Evolutionary conservation across 1,284 basidiomycete species (phyloP).

Genomic region (Boletus chippewaensis): DNA sequence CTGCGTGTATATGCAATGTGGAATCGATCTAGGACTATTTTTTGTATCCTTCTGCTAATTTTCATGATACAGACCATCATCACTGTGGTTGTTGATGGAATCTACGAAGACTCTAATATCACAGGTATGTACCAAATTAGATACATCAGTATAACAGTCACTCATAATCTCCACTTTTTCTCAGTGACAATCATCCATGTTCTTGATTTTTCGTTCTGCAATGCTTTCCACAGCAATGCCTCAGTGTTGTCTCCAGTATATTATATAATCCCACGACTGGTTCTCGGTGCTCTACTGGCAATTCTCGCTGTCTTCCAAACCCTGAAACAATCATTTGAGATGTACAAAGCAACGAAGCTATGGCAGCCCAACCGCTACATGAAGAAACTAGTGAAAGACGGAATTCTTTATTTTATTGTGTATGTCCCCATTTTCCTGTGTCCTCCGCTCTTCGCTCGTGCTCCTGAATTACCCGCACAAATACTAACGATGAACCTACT

Average conservation of each 20-base stretch:
- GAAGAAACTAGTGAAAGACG: not conserved
- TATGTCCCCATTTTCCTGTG: not conserved
- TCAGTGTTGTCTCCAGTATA: not conserved
- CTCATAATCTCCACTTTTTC: not conserved
- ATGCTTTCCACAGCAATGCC: not conserved
- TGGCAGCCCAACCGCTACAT: not conserved
- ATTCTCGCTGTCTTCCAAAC: not conserved
- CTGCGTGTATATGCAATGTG: constrained; percentile 14
- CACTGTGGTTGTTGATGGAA: not conserved
- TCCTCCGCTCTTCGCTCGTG: not conserved
- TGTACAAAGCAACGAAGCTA: not conserved
- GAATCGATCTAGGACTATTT: constrained; percentile 6
- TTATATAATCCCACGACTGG: not conserved
- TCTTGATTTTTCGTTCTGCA: not conserved
- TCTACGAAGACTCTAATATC: not conserved
- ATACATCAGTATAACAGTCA: too few species aligned
- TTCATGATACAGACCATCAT: not conserved
- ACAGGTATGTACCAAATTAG: not conserved
- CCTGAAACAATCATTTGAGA: not conserved
- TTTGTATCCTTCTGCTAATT: not conserved
- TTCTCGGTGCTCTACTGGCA: not conserved
- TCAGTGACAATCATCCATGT: not conserved
- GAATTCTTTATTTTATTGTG: not conserved
- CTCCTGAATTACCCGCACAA: too few species aligned
- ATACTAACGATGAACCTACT: too few species aligned